Evolutionary conservation across 1,139 yeast genomes (phyloP).

Genomic region (Yamadazyma jaroonii): DNA sequence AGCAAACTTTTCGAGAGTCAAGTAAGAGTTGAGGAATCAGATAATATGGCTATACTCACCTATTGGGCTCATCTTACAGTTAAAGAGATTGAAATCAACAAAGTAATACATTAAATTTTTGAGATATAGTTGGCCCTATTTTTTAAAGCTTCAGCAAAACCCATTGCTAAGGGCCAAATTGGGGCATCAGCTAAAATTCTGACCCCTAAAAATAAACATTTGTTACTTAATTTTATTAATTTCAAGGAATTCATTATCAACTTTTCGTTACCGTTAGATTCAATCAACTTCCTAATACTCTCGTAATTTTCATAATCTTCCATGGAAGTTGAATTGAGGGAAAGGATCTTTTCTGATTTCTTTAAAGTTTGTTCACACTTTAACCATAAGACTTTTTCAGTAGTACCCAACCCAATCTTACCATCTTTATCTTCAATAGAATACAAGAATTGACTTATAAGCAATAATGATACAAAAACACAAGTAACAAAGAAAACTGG

Average conservation of each 20-base stretch:
- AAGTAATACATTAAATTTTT: conserved; percentile 9
- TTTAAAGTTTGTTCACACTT: conserved; percentile 49
- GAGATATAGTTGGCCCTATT: conserved; percentile 52
- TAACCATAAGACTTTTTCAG: conserved; percentile 51
- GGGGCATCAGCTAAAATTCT: conserved; percentile 78
- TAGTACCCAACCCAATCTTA: conserved; percentile 18
- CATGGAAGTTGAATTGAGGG: conserved; percentile 8
- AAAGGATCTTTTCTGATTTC: conserved; percentile 46
- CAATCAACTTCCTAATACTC: conserved; percentile 21
- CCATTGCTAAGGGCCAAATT: conserved; percentile 75
- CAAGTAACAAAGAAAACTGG: conserved; percentile 74
- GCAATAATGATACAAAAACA: conserved; percentile 56
- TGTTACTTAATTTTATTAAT: conserved; percentile 40
- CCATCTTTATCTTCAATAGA: conserved; percentile 43
- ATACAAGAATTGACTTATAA: conserved; percentile 60
- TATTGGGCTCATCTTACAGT: too few relatives aligned
- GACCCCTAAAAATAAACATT: conserved; percentile 64
- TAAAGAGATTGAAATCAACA: too few relatives aligned
- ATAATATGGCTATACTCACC: too few relatives aligned
- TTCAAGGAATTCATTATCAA: conserved; percentile 17
- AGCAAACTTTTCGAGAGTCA: background rate
- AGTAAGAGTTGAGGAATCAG: background rate
- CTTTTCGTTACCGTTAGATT: conserved; percentile 15
- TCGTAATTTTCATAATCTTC: conserved; percentile 29
- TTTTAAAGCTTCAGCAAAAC: conserved; percentile 73